Conservation (phyloP, 1,284 basidiomycete genomes). For the Microstroma glucosiphilum region DNA sequence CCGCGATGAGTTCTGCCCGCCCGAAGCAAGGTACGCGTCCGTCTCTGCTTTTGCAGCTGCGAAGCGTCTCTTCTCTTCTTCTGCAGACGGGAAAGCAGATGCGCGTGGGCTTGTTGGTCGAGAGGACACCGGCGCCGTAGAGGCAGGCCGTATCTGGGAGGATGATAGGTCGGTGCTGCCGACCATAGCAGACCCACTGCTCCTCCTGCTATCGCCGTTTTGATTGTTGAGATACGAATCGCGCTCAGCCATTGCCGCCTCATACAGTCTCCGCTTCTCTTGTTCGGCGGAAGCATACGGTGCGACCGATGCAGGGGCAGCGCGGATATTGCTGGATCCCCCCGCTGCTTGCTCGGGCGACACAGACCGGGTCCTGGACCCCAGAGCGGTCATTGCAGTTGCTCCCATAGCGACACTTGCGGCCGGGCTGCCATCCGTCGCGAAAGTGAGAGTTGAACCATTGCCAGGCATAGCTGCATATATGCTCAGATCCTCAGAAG, state of each 20-base stretch:
- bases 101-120: too few species aligned
- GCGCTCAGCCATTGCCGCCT: conserved; percentile 1
- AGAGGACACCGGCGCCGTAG: too few species aligned
- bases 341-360: background rate
- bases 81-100: background rate
- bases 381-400: background rate
- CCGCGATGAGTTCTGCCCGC: background rate
- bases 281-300: background rate
- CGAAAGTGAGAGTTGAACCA: too few species aligned
- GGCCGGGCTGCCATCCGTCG: too few species aligned
- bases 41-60: conserved; percentile 1
- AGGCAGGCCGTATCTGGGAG: too few species aligned
- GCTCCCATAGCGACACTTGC: background rate
- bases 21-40: conserved; percentile 3
- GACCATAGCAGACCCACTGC: too few species aligned
- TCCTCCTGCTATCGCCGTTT: too few species aligned
- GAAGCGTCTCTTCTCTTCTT: background rate
- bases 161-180: too few species aligned
- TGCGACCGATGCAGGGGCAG: background rate
- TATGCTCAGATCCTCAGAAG: conserved; percentile 7
- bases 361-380: background rate
- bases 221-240: conserved; percentile 6
- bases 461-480: too few species aligned
- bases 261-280: conserved; percentile 1
- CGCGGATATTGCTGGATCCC: background rate